These are phyloP conservation scores for Lippia alba DNA, from an alignment of 305 asterid species.

Conservation along the genomic window DNA sequence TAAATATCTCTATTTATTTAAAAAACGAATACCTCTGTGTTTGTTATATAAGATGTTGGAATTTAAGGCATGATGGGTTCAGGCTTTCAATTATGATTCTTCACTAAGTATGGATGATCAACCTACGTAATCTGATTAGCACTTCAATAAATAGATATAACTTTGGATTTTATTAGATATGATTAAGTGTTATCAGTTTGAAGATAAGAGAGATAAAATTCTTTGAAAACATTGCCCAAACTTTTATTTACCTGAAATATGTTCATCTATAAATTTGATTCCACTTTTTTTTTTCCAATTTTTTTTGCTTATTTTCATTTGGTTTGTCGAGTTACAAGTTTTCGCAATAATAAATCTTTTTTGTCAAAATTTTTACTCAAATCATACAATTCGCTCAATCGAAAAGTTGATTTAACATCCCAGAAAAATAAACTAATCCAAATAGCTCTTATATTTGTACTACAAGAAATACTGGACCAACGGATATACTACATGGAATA, in stretches of 20 bases:
- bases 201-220: background rate
- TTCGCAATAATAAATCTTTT: background rate
- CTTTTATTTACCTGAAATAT: background rate
- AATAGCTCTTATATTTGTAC: background rate
- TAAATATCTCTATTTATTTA: slow-evolving; percentile 18
- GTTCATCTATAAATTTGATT: background rate
- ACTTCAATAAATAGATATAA: too few species aligned
- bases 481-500: background rate
- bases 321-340: background rate
- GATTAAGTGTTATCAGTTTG: background rate
- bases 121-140: background rate
- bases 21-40: slow-evolving; percentile 10
- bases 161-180: too few species aligned
- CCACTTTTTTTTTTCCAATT: background rate
- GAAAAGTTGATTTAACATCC: slow-evolving; percentile 1
- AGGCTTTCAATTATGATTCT: background rate
- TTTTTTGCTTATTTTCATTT: background rate
- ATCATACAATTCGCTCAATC: background rate
- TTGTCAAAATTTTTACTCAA: background rate
- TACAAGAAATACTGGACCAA: background rate
- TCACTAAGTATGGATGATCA: background rate
- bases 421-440: background rate
- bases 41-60: slow-evolving; percentile 13
- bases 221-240: background rate
- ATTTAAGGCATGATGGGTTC: slow-evolving; percentile 4